phyloP scores from a whole-genome alignment of 805 yeast genomes.

The Candida endomychidarum region DNA sequence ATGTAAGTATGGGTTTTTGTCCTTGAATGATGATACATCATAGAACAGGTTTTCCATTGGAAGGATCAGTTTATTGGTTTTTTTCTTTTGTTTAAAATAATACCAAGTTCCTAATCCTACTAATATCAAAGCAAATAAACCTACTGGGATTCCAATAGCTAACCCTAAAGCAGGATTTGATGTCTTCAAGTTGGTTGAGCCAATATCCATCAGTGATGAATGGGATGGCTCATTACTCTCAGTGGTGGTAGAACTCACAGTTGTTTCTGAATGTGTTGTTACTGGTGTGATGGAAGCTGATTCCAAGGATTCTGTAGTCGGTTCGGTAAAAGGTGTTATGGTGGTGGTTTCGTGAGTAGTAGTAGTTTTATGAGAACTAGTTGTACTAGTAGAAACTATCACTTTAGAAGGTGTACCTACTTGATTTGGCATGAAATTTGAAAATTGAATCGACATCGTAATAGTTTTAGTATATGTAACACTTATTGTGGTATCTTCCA shows the following conservation, averaged over 20 bases:
- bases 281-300: too few relatives aligned
- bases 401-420: constrained; percentile 8
- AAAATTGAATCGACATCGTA: constrained; percentile 7
- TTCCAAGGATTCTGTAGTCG: too few relatives aligned
- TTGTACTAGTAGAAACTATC: constrained; percentile 2
- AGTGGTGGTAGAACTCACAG: neutral
- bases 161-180: constrained; percentile 21
- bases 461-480: constrained; percentile 13
- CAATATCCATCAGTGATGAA: neutral
- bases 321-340: neutral
- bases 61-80: constrained; percentile 14
- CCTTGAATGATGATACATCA: constrained; percentile 7
- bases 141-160: constrained; percentile 35
- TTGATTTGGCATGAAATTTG: constrained; percentile 5
- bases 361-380: constrained; percentile 2
- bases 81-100: constrained; percentile 19
- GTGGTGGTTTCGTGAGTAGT: neutral
- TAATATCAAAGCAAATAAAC: constrained; percentile 24
- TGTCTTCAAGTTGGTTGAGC: constrained; percentile 1
- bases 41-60: constrained; percentile 13
- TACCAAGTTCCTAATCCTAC: constrained; percentile 22
- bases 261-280: too few relatives aligned
- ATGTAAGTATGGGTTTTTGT: constrained; percentile 7
- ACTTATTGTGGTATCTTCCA: constrained; percentile 10
- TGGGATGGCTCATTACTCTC: neutral